Evolutionary conservation across 139 green algal genomes (phyloP), one percentile per base, ranked within the genome.

Genomic region (Zygnema cylindricum): DNA sequence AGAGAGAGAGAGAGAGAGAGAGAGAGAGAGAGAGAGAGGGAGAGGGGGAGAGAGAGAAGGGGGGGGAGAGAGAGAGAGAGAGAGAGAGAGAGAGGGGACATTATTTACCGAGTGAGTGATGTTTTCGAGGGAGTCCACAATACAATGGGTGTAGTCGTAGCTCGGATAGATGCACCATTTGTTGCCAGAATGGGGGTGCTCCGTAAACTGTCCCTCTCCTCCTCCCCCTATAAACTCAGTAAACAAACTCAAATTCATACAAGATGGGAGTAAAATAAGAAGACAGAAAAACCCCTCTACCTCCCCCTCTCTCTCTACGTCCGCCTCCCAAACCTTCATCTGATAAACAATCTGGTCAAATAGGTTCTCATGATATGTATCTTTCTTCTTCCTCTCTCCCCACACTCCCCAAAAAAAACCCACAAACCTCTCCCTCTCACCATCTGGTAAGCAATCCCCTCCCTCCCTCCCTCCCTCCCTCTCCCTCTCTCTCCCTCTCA

Each of bases 91-190:
- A 85, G 35, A 25, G 77, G 71, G 21, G 57, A 22, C 25, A 86
- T 0, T 0, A 0, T 78, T 39, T 0, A 91, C 82, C 1, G 97
- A 99, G 93, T 99, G 97, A 0, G 96, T 98, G 89, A 99, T 96
- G 94, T 99, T 96, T 92, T 99, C 97, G n/a, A 99, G 85, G 0
- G 94, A 90, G 92, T 99, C 97, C 86, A 98, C 96, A 36, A 99
- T 76, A 94, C 97, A 99, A 94, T 99, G 97, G 0, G 97, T 99
- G 95, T 96, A 99, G 95, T 99, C 97, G 88, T 99, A 99, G 25
- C 95, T 98, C 35, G 97, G 97, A 93, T 99, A 99, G 91, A 99
- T 98, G 94, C 96, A 99, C 96, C 96, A 98, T 78, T 93, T 94
- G 90, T 96, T 94, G 30, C 96, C 96, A 0, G 94, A 95, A 57